A percentile compares a stretch with the other conserved stretches of the same genome.
Evolutionary conservation across 495 filamentous ascomycete genomes (phyloP).

Genomic region (Beverwykella pulmonaria): DNA sequence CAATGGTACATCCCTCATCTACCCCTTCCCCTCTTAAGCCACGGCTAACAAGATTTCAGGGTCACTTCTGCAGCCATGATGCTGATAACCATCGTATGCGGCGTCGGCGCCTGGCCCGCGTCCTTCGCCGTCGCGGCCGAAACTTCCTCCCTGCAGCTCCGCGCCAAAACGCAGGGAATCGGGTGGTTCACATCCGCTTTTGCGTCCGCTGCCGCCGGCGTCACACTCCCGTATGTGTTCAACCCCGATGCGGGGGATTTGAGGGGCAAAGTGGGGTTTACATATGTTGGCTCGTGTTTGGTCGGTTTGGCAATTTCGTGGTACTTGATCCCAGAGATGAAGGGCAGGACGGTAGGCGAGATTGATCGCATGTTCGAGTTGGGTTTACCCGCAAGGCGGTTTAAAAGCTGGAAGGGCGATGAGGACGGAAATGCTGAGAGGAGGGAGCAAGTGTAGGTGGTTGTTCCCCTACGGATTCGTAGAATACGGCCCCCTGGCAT

Average conservation of each 20-base stretch:
- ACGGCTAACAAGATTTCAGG: slow-evolving; percentile 8
- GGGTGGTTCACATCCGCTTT: slow-evolving; percentile 20
- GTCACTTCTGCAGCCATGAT: slow-evolving; percentile 28
- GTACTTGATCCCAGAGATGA: slow-evolving; percentile 29
- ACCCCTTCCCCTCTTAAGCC: not conserved
- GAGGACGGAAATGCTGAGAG: not conserved
- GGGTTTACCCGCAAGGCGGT: slow-evolving; percentile 9
- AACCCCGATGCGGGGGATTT: slow-evolving; percentile 31
- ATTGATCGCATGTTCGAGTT: slow-evolving; percentile 34
- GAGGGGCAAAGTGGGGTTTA: slow-evolving; percentile 29
- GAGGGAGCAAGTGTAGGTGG: too few species aligned
- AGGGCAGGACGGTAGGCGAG: slow-evolving; percentile 23
- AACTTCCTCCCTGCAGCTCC: slow-evolving; percentile 28
- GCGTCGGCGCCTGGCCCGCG: slow-evolving; percentile 27
- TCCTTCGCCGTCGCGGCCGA: slow-evolving; percentile 28
- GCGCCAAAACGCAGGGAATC: slow-evolving; percentile 30
- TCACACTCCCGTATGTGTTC: slow-evolving; percentile 34
- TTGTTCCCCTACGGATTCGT: too few species aligned
- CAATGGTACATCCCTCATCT: slow-evolving; percentile 18
- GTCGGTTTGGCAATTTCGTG: slow-evolving; percentile 11
- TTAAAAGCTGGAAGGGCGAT: slow-evolving; percentile 15
- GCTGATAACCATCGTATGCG: slow-evolving; percentile 22
- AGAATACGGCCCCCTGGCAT: too few species aligned
- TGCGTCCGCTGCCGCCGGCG: slow-evolving; percentile 8
- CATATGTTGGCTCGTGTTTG: slow-evolving; percentile 18